These are phyloP conservation scores for Ajuga reptans DNA, from an alignment of 305 asterid genomes.

Conservation along the genomic window DNA sequence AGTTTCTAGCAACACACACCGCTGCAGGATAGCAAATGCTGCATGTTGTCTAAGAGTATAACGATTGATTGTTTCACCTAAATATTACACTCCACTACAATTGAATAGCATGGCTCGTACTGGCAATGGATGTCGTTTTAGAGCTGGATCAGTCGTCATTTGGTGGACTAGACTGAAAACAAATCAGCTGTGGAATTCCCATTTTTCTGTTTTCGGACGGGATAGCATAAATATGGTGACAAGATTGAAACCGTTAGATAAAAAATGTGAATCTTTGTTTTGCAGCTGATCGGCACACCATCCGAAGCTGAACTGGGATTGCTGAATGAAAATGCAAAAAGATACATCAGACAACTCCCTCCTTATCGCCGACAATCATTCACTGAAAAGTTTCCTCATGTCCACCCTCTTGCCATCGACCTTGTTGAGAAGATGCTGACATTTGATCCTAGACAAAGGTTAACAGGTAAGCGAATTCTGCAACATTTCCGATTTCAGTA, in stretches of 20 bases:
- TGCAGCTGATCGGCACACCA: slow-evolving; percentile 90
- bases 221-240: background rate
- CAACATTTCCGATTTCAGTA: background rate
- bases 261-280: slow-evolving; percentile 1
- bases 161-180: background rate
- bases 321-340: slow-evolving; percentile 77
- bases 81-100: background rate
- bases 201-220: background rate
- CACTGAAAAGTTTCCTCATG: slow-evolving; percentile 68
- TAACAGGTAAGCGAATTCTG: slow-evolving; percentile 49
- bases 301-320: slow-evolving; percentile 79
- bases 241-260: background rate
- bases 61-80: background rate
- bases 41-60: background rate
- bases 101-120: background rate
- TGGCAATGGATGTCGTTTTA: background rate
- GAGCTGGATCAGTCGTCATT: background rate
- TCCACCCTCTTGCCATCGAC: slow-evolving; percentile 85
- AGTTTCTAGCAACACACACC: background rate
- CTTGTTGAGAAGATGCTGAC: slow-evolving; percentile 87
- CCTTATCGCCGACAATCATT: slow-evolving; percentile 68
- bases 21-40: background rate
- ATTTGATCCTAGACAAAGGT: slow-evolving; percentile 79
- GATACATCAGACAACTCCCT: slow-evolving; percentile 77
- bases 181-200: background rate